Base-by-base conservation (phyloP, 257 asterid genomes). In the Nemophila menziesii region DNA sequence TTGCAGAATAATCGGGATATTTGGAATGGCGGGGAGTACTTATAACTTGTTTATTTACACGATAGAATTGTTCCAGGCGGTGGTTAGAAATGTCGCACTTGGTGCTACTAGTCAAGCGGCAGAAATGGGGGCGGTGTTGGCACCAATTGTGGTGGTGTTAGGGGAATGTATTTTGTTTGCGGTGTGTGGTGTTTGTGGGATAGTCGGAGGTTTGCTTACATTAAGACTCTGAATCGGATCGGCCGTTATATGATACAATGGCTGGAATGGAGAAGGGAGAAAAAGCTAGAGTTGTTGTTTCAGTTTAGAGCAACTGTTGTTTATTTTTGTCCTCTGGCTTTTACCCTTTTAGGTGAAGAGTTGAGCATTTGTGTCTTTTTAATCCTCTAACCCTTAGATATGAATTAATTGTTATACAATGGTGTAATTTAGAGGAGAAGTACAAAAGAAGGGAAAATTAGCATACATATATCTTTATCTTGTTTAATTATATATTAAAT, bases 21-120 rank as follows among this genome's bases (percentile, higher is more conserved):
- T 86, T 1, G 90, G 94, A 14, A 79, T 82, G 90, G 94, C 96
- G 0, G 96, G 83, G n/a, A n/a, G n/a, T 17, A 86, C 96, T 0
- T 82, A 82, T 15, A 86, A 86, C 43, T 34, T 86, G 58, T 82
- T 76, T 3, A 80, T 86, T n/a, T 86, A 86, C 52, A 70, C 86
- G 15, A 23, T 68, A 36, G 96, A 86, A 73, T 56, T 86, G 46
- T 86, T 86, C 17, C 96, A 94, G 0, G 82, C 94, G 0, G 90
- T 77, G 49, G 94, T 86, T 16, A 60, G 96, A 12, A 86, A 74
- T 20, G 82, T 94, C 0, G 94, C 94, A 9, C 54, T 86, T 4
- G 96, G 96, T 7, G 65, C 86, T 16, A 79, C 86, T 1, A 72
- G 83, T 10, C 96, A 86, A 72, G 94, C 94, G 0, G 80, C 72